These are phyloP conservation scores for Hyphodiscus sp. DNA, from an alignment of 2,329 filamentous ascomycete genomes.

Conservation along the genomic window DNA sequence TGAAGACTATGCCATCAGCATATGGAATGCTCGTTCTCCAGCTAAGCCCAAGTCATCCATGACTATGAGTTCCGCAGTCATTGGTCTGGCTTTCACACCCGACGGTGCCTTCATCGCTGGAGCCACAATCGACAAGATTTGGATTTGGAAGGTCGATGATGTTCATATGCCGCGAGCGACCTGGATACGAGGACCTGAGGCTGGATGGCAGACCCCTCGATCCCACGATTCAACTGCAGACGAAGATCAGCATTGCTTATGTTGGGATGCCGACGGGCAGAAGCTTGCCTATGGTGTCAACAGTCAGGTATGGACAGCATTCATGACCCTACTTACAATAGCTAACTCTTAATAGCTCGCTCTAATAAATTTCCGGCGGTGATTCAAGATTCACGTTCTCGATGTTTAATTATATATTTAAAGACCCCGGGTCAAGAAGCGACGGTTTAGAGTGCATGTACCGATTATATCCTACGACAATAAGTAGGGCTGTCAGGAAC, in stretches of 20 bases:
- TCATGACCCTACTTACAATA: background rate
- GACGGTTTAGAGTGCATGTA: too few species aligned
- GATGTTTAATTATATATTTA: background rate
- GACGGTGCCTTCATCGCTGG: conserved; percentile 58
- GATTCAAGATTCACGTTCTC: background rate
- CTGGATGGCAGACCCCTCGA: conserved; percentile 53
- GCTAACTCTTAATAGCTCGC: conserved; percentile 12
- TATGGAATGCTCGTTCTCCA: conserved; percentile 52
- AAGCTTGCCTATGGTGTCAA: conserved; percentile 59
- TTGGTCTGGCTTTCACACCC: conserved; percentile 55
- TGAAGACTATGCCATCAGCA: conserved; percentile 55
- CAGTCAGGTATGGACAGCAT: conserved; percentile 45
- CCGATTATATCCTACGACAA: too few species aligned
- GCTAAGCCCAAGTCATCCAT: conserved; percentile 53
- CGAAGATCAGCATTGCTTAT: conserved; percentile 55
- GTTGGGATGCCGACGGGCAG: conserved; percentile 56
- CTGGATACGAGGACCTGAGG: conserved; percentile 50
- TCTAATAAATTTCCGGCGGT: conserved; percentile 13
- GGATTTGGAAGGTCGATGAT: conserved; percentile 61
- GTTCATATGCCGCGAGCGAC: conserved; percentile 51
- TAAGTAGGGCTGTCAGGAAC: too few species aligned
- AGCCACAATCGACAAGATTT: conserved; percentile 49
- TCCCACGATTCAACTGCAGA: conserved; percentile 43
- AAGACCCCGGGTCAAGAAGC: background rate
- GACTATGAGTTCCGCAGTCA: conserved; percentile 52